Conservation (phyloP, 352 stramenopile species). For the Phytophthora crassamura region DNA sequence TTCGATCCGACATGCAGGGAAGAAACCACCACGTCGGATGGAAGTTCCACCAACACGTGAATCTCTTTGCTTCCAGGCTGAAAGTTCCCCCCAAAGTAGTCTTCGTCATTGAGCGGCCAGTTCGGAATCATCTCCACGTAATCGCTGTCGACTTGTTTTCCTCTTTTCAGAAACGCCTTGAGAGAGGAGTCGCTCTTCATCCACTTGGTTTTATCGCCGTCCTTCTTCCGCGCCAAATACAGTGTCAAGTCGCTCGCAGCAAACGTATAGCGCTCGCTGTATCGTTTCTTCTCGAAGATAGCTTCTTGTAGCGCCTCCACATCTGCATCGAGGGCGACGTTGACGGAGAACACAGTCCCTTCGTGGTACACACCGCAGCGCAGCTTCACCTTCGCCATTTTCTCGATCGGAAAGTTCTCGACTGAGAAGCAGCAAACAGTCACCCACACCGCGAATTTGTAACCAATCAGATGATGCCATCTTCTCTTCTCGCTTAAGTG, state of each 20-base stretch:
- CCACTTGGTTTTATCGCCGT: constrained; percentile 1
- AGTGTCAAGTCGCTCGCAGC: background rate
- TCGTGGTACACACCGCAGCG: constrained; percentile 24
- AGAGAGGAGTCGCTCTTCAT: constrained; percentile 15
- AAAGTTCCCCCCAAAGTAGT: background rate
- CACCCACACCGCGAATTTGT: too few species aligned
- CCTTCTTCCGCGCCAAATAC: constrained; percentile 11
- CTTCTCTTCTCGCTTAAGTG: too few species aligned
- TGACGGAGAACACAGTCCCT: constrained; percentile 18
- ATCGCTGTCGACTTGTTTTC: constrained; percentile 10
- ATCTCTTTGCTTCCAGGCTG: constrained; percentile 8
- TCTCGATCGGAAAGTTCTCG: constrained; percentile 14
- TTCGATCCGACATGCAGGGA: background rate
- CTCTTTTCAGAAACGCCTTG: too few species aligned
- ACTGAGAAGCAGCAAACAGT: background rate
- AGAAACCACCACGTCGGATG: background rate
- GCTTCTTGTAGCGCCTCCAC: constrained; percentile 18
- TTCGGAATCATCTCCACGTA: constrained; percentile 21
- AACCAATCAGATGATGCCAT: too few species aligned
- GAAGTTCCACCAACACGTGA: constrained; percentile 16
- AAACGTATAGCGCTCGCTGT: too few species aligned
- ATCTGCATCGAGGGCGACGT: constrained; percentile 15
- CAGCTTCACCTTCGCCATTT: constrained; percentile 27
- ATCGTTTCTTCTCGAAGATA: background rate
- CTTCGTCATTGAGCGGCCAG: background rate